Evolutionary conservation across 1,284 basidiomycete genomes (phyloP), one percentile per base, ranked within the genome.

Genomic region (Pisolithus thermaeus): DNA sequence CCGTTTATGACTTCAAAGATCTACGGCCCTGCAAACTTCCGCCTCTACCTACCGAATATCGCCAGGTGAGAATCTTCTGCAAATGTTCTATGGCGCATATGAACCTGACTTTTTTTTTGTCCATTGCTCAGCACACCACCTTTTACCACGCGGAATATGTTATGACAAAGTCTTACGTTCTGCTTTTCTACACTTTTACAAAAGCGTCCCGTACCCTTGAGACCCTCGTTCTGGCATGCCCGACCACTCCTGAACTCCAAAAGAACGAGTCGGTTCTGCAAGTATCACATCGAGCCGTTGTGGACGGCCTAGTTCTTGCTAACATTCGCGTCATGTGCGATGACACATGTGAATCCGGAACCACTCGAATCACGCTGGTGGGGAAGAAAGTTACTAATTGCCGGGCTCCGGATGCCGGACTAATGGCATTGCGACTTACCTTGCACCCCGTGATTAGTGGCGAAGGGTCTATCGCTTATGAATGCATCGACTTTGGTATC

Each of bases 1-100:
- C 50, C 5, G 27, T 53, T 25, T 18, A 50, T n/a, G 52, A 53
- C 28, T 46, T 53, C 35, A 46, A 32, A 11, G 40, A 37, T 11
- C 18, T 49, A 16, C 47, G 38, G 27, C 43, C 36, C 7, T 49
- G 44, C n/a, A 20, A 46, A 14, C 28, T 45, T 36, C 16, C 35
- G 22, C 2, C 18, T 9, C 22, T 45, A 14, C 18, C 20, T 7
- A 3, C 20, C 14, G 22, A 46, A 6, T 42, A 45, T 22, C 36
- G 16, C 11, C 9, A 20, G 32, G 52, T 50, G n/a, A 40, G 52
- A n/a, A 18, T 27, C 36, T 7, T 30, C 9, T 9, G 27, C 23
- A 23, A n/a, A 22, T 16, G 28, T 38, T 30, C 22, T 25, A 25
- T 7, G 6, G 1, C 20, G 20, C 3, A 27, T 43, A 16, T 18